Evolutionary conservation across 257 asterid species (phyloP), one percentile per base, ranked within the genome.

Genomic region (Thymus mandschuricus): DNA sequence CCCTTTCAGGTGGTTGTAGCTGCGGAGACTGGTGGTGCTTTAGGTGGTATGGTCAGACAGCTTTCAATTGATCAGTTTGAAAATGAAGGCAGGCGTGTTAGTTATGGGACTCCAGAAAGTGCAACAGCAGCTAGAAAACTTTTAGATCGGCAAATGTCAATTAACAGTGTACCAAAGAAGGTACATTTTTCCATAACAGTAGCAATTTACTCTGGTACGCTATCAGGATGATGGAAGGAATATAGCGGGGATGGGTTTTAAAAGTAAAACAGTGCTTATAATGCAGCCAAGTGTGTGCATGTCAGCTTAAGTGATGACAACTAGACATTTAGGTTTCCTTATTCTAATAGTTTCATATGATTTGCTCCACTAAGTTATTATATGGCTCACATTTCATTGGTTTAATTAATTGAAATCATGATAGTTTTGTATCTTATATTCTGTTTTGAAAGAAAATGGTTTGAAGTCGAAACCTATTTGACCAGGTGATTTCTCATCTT

Each of bases 11-110:
- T 95, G 48, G 98, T 95, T 71, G 89, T 95, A 71, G 98, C 99
- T 80, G 99, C 99, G 38, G 99, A 90, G 85, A 90, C 97, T 15
- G 89, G 98, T 70, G 99, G 99, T 59, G 96, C 98, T 69, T 86
- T 92, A 73, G 99, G 99, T 78, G 99, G 99, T 69, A 84, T 95
- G 92, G 99, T 92, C 59, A 87, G 99, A 81, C 99, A 95, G 85
- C 99, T 95, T 76, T 92, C 99, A 21, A 94, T 94, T 38, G 99
- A 94, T 84, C 99, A 94, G 79, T 94, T 94, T 28, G 99, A 94
- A 85, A 91, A 94, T 72, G 99, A 94, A 81, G 99, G 99, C 76
- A 85, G 99, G 75, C 86, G 99, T 55, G 99, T 95, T 76, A 90
- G 99, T 78, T 95, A 92, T 62, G 99, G 99, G 68, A 92, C 98